Conservation (phyloP, 2,329 filamentous ascomycete genomes). For the Sarocladium brachiariae region DNA sequence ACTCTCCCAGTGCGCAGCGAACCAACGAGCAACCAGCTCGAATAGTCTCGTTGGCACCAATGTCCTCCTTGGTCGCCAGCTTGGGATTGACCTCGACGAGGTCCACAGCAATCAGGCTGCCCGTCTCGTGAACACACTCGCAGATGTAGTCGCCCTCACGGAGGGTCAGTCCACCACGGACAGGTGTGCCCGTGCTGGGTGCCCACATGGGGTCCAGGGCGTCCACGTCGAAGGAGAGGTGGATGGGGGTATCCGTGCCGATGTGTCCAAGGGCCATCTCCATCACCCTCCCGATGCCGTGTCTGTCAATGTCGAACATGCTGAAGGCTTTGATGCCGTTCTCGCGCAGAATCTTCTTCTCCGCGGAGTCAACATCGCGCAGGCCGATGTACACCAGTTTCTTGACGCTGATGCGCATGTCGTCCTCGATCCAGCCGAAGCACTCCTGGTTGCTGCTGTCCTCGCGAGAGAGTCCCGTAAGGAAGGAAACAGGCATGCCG, state of each 20-base stretch:
- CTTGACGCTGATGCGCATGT: conserved; percentile 60
- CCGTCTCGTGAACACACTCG: conserved; percentile 75
- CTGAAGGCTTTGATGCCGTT: conserved; percentile 91
- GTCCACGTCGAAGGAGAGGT: conserved; percentile 49
- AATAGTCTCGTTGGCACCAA: conserved; percentile 78
- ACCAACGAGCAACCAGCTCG: conserved; percentile 87
- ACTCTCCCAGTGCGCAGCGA: conserved; percentile 86
- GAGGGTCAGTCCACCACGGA: conserved; percentile 85
- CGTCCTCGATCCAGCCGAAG: conserved; percentile 83
- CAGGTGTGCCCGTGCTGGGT: conserved; percentile 90
- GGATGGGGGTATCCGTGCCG: conserved; percentile 88
- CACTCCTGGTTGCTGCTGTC: conserved; percentile 57
- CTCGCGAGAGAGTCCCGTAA: conserved; percentile 77
- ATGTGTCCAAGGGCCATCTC: conserved; percentile 98
- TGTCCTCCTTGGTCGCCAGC: conserved; percentile 51
- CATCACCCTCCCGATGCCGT: conserved; percentile 92
- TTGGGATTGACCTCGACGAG: conserved; percentile 77
- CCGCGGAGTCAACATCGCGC: conserved; percentile 83
- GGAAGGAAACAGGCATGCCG: conserved; percentile 93
- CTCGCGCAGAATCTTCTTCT: conserved; percentile 87
- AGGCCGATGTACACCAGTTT: conserved; percentile 97
- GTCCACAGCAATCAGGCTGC: conserved; percentile 71
- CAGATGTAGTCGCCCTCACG: conserved; percentile 97
- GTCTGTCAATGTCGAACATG: conserved; percentile 94
- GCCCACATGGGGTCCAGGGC: conserved; percentile 95